phyloP scores from a whole-genome alignment of 2,329 filamentous ascomycete genomes.

The Penicillium sp. region DNA sequence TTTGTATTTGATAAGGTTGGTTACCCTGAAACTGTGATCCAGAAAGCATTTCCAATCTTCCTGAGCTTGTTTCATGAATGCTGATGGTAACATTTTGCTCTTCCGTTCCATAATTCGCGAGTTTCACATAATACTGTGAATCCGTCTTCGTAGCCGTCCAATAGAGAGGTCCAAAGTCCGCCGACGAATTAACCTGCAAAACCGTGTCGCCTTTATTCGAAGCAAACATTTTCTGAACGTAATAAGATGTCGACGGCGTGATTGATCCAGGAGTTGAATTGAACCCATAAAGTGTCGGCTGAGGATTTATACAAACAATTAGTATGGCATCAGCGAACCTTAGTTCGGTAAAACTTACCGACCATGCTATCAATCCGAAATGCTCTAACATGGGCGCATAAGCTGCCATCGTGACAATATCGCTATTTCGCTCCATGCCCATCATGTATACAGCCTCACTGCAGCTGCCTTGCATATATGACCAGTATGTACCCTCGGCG shows the following conservation, averaged over 20 bases:
- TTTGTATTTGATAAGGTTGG: constrained; percentile 16
- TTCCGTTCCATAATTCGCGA: constrained; percentile 31
- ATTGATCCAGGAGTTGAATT: constrained; percentile 30
- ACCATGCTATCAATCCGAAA: constrained; percentile 36
- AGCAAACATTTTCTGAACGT: constrained; percentile 38
- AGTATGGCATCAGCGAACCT: not conserved
- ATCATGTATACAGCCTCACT: constrained; percentile 66
- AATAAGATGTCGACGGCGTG: constrained; percentile 36
- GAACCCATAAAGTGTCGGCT: constrained; percentile 37
- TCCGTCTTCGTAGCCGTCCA: constrained; percentile 33
- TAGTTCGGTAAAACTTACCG: constrained; percentile 20
- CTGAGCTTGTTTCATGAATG: constrained; percentile 23
- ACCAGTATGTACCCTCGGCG: constrained; percentile 22
- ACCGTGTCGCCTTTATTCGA: constrained; percentile 32
- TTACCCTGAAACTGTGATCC: constrained; percentile 22
- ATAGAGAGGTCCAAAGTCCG: constrained; percentile 33
- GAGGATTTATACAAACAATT: not conserved
- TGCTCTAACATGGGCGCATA: constrained; percentile 41
- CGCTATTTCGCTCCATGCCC: constrained; percentile 46
- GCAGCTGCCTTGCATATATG: constrained; percentile 52
- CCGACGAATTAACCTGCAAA: constrained; percentile 29
- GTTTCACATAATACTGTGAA: constrained; percentile 28
- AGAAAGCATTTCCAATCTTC: constrained; percentile 25
- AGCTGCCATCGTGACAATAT: constrained; percentile 36
- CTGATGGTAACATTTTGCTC: constrained; percentile 26